A percentile compares a stretch with the other conserved stretches of the same genome.
These are phyloP conservation scores for Stereocaulon alpinum DNA, from an alignment of 495 filamentous ascomycete species.

Conservation along the genomic window DNA sequence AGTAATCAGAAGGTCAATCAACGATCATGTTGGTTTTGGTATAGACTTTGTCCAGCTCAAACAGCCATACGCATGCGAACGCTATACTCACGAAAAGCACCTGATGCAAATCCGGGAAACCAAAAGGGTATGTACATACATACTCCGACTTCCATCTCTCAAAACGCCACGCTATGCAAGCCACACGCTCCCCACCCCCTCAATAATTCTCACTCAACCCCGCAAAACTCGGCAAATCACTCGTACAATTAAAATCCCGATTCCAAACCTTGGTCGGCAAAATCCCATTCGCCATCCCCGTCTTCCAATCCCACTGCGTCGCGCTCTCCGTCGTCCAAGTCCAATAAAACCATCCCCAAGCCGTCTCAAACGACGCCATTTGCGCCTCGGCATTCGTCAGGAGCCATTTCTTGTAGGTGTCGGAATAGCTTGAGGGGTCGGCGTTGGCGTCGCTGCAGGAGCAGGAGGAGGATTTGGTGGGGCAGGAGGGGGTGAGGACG, in stretches of 20 bases:
- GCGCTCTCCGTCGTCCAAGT: constrained; percentile 74
- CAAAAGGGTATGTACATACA: too few species aligned
- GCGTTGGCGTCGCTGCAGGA: constrained; percentile 69
- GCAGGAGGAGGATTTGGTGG: constrained; percentile 51
- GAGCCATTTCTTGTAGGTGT: constrained; percentile 75
- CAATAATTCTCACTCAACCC: constrained; percentile 61
- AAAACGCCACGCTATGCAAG: too few species aligned
- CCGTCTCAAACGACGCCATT: constrained; percentile 82
- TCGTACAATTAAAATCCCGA: constrained; percentile 63
- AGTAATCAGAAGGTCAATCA: too few species aligned
- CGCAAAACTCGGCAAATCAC: constrained; percentile 58
- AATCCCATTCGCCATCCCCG: constrained; percentile 64
- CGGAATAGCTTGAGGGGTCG: constrained; percentile 53
- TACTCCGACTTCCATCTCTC: too few species aligned
- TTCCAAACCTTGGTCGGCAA: constrained; percentile 71
- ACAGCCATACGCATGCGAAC: too few species aligned
- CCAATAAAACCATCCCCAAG: constrained; percentile 99
- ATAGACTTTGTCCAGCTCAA: too few species aligned
- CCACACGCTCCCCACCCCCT: not conserved
- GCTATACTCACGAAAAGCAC: too few species aligned
- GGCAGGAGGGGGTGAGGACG: constrained; percentile 58
- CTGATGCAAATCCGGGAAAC: too few species aligned
- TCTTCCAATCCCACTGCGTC: constrained; percentile 89
- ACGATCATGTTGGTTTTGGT: too few species aligned
- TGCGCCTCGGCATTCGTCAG: constrained; percentile 88